Base-by-base conservation (phyloP, 2,329 filamentous ascomycete genomes). In the Cercospora janseana region DNA sequence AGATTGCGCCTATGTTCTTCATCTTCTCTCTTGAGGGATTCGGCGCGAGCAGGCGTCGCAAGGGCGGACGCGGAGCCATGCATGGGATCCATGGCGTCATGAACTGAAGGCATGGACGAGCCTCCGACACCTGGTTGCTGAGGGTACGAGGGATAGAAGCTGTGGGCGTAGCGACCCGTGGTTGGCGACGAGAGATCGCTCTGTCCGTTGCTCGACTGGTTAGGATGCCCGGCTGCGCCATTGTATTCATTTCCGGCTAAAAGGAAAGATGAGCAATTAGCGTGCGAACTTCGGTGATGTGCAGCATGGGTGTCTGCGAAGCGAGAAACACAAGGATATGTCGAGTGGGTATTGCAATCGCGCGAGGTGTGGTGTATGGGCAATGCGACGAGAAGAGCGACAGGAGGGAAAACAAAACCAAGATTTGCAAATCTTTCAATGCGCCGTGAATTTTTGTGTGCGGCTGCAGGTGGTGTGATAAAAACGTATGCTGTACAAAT, bases 131-230 rank as follows among this genome's bases (percentile, higher is more conserved):
- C 76, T 53, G 78, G 82, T 72, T 63, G 80, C 78, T 46, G 75
- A 46, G 84, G 81, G 64, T 87, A 88, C 23, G 77, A 77, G 28
- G 80, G 76, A 63, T 90, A 89, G 70, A 93, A 94, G 59, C 85
- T 83, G 54, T 93, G 87, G 32, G 81, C 75, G 49, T 85, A 84
- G 60, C 88, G 85, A 55, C 87, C 78, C 64, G 91, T 86, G 55
- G 82, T 79, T 54, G 78, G 72, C 47, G 81, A 75, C 58, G 66
- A 64, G 51, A 77, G 64, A 54, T 74, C 69, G 44, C 71, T 59
- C 55, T 79, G 74, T 41, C 75, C 76, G 60, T 76, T 79, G 51
- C 79, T 79, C 51, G 79, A 75, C 65, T 88, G 85, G 66, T 85
- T 77, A 69, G 84, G 79, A 65, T 82, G 79, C 66, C 82, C 78